Evolutionary conservation across 768 basidiomycete genomes (phyloP).

Genomic region (Pleurotus giganteus): DNA sequence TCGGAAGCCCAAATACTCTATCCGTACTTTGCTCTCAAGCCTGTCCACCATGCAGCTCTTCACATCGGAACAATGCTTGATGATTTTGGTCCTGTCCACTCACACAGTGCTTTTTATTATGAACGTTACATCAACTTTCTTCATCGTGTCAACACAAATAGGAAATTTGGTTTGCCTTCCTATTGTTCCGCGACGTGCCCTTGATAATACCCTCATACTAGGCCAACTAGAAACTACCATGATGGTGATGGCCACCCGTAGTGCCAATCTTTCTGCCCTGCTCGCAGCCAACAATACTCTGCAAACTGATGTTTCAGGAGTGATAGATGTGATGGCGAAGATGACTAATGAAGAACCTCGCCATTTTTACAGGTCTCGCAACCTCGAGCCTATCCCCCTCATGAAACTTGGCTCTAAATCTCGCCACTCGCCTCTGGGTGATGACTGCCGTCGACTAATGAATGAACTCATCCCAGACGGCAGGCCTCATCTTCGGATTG

Average conservation of each 20-base stretch:
- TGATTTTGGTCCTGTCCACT: constrained; percentile 24
- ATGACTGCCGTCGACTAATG: neutral
- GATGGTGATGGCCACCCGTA: constrained; percentile 9
- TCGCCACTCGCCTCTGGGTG: neutral
- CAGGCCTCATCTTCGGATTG: neutral
- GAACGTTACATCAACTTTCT: constrained; percentile 26
- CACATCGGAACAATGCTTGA: constrained; percentile 20
- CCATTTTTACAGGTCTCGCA: constrained; percentile 8
- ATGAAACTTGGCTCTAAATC: neutral
- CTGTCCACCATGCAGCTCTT: constrained; percentile 20
- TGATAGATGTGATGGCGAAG: constrained; percentile 9
- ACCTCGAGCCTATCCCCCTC: constrained; percentile 8
- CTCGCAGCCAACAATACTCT: constrained; percentile 12
- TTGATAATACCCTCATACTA: neutral
- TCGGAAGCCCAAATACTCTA: constrained; percentile 12
- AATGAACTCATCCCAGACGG: neutral
- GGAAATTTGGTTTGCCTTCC: constrained; percentile 14
- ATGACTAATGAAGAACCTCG: constrained; percentile 16
- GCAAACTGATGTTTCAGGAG: constrained; percentile 3
- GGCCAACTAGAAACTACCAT: constrained; percentile 19
- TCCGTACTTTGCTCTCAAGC: constrained; percentile 15
- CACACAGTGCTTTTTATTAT: constrained; percentile 25
- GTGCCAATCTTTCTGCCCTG: constrained; percentile 13
- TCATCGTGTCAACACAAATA: constrained; percentile 22
- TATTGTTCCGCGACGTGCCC: neutral